A percentile compares a stretch with the other conserved stretches of the same genome.
These are phyloP conservation scores for Papiliotrema laurentii DNA, from an alignment of 1,284 basidiomycete species.

Conservation along the genomic window DNA sequence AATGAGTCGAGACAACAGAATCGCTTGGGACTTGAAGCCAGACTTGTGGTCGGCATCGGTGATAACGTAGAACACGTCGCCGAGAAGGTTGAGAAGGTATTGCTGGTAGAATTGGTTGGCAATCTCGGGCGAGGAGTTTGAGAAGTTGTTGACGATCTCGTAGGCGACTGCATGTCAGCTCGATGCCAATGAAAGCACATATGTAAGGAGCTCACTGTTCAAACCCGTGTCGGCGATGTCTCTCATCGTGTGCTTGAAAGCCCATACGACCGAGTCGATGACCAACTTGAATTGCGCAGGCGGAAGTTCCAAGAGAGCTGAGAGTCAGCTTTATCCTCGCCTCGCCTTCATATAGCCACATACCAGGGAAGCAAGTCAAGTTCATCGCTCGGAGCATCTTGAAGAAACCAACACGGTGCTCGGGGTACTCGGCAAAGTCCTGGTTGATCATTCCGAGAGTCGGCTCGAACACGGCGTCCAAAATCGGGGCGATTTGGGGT, in stretches of 20 bases:
- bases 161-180: constrained; percentile 64
- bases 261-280: constrained; percentile 99
- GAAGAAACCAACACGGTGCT: constrained; percentile 97
- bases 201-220: constrained; percentile 61
- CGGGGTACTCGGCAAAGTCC: constrained; percentile 96
- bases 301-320: constrained; percentile 79
- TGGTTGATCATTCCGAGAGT: constrained; percentile 99
- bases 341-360: constrained; percentile 15
- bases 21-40: constrained; percentile 86
- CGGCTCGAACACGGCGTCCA: constrained; percentile 96
- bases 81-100: constrained; percentile 88
- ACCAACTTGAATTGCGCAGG: constrained; percentile 95
- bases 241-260: constrained; percentile 99
- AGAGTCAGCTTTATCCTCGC: constrained; percentile 3
- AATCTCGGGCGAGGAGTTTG: constrained; percentile 70
- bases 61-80: constrained; percentile 95
- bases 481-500: constrained; percentile 90
- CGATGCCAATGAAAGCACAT: neutral
- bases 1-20: constrained; percentile 89
- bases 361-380: constrained; percentile 90
- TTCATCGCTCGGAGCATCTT: constrained; percentile 92
- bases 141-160: constrained; percentile 95
- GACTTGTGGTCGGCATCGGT: constrained; percentile 99
- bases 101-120: constrained; percentile 82
- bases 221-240: constrained; percentile 96